Percentiles rank a stretch among this genome's conserved stretches.
Evolutionary conservation across 192 early-diverging fungal species (phyloP).

Genomic region (Umbelopsis isabellina): DNA sequence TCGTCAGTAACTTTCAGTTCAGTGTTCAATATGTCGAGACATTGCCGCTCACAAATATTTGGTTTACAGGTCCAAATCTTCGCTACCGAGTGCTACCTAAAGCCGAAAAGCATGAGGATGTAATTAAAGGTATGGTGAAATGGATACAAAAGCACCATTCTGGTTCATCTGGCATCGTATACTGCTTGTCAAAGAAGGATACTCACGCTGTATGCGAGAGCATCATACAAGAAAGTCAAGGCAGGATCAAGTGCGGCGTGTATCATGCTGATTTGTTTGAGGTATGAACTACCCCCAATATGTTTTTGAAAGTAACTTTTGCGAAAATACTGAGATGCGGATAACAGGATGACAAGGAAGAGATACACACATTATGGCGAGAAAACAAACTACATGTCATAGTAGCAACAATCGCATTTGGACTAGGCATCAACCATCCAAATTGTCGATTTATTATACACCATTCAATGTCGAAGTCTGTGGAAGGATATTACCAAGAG

Average conservation of each 20-base stretch:
- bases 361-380: conserved; percentile 86
- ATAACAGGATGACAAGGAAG: conserved; percentile 68
- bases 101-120: conserved; percentile 38
- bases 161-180: conserved; percentile 64
- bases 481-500: conserved; percentile 82
- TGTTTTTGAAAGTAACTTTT: too few species aligned
- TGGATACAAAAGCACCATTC: conserved; percentile 61
- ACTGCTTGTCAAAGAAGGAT: conserved; percentile 68
- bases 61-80: conserved; percentile 52
- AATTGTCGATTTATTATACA: conserved; percentile 77
- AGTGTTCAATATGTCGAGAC: not conserved
- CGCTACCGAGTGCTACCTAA: conserved; percentile 63
- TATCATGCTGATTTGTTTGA: conserved; percentile 73
- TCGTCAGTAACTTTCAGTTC: not conserved
- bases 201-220: conserved; percentile 56
- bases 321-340: not conserved
- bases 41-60: not conserved
- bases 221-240: conserved; percentile 50
- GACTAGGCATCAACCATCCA: conserved; percentile 74
- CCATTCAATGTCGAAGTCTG: conserved; percentile 68
- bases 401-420: conserved; percentile 78
- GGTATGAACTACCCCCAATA: conserved; percentile 3
- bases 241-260: conserved; percentile 51
- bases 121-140: conserved; percentile 50
- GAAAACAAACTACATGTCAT: conserved; percentile 66